A percentile compares a stretch with the other conserved stretches of the same genome.
Conservation (phyloP, 129 eudicot genomes). For the Pittosporum tobira region DNA sequence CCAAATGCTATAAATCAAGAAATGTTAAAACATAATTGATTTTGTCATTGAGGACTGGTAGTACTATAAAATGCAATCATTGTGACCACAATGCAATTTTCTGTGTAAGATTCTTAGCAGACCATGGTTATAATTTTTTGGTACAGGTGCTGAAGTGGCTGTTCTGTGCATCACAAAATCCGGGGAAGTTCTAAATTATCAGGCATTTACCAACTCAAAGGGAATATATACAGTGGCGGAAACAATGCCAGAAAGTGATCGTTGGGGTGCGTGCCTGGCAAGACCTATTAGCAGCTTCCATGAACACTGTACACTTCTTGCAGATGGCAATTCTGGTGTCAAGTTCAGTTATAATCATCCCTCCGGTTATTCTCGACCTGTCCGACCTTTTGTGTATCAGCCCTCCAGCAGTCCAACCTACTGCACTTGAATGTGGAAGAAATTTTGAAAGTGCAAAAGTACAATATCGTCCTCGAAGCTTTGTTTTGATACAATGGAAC, state of each 20-base stretch:
- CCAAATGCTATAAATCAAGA: not conserved
- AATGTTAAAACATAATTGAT: not conserved
- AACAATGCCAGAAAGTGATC: conserved; percentile 93
- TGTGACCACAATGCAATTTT: not conserved
- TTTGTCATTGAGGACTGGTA: not conserved
- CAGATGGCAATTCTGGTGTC: conserved; percentile 68
- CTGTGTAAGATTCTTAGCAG: not conserved
- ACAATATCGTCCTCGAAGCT: no score
- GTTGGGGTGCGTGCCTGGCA: conserved; percentile 92
- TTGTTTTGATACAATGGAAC: no score
- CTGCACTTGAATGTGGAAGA: conserved; percentile 50
- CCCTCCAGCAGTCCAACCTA: conserved; percentile 52
- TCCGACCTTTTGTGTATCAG: conserved; percentile 78
- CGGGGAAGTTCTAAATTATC: conserved; percentile 85
- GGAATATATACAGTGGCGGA: conserved; percentile 95
- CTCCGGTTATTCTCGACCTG: conserved; percentile 69
- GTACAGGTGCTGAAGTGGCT: conserved; percentile 95
- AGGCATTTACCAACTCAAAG: conserved; percentile 80
- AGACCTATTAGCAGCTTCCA: conserved; percentile 98
- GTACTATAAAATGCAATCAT: not conserved
- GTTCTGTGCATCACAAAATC: conserved; percentile 98
- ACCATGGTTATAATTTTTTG: not conserved
- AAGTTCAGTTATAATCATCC: conserved; percentile 70
- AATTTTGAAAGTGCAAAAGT: no score
- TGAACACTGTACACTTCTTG: conserved; percentile 68